Conservation (phyloP, 2,329 filamentous ascomycete genomes). For the Pseudogymnoascus sp. region DNA sequence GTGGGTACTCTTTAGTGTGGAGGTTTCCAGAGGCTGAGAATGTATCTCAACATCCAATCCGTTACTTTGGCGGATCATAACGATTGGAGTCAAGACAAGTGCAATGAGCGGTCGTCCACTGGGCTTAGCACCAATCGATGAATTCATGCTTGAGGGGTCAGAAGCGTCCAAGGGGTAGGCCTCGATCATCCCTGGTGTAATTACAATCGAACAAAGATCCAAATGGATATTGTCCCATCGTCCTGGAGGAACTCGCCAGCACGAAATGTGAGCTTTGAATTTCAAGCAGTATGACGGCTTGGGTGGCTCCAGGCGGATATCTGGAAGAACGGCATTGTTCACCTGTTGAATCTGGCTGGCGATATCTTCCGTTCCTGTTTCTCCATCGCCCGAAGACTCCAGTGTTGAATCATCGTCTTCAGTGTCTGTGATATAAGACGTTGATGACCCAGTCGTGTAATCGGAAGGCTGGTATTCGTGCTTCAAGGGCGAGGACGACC, state of each 20-base stretch:
- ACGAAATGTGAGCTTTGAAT: conserved; percentile 49
- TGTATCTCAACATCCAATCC: conserved; percentile 90
- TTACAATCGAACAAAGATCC: conserved; percentile 46
- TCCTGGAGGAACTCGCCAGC: conserved; percentile 54
- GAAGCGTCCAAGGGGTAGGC: conserved; percentile 39
- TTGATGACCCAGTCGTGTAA: conserved; percentile 51
- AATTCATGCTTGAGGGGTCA: conserved; percentile 22
- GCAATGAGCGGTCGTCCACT: conserved; percentile 48
- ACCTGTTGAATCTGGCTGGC: conserved; percentile 34
- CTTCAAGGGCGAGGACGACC: conserved; percentile 87
- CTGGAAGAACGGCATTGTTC: conserved; percentile 25
- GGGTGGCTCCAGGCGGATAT: neutral
- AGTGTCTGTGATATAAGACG: conserved; percentile 50
- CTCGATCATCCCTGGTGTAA: conserved; percentile 52
- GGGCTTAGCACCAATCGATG: neutral
- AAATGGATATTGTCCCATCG: conserved; percentile 51
- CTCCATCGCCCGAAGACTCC: conserved; percentile 42
- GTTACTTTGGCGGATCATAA: conserved; percentile 83
- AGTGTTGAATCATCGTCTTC: conserved; percentile 43
- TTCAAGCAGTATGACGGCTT: conserved; percentile 24
- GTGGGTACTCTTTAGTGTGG: conserved; percentile 59
- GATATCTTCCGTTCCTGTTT: conserved; percentile 46
- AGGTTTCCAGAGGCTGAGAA: conserved; percentile 69
- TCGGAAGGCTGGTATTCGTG: conserved; percentile 92
- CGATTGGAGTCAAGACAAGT: conserved; percentile 82